Conservation (phyloP, 2,329 filamentous ascomycete genomes). For the Amphichorda felina region DNA sequence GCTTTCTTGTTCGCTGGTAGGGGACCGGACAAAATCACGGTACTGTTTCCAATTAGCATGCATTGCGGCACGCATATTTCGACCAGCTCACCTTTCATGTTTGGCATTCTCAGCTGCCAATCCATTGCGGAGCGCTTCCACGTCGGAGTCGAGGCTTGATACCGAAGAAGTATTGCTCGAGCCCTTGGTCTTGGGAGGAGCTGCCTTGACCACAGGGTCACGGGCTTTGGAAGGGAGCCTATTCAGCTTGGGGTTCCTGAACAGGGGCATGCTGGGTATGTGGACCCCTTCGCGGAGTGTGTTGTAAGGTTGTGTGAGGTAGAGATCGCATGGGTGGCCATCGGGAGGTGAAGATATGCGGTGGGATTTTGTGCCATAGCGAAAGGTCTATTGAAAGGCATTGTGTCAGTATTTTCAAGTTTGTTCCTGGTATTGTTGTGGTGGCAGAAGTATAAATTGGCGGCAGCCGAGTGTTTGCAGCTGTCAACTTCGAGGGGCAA, state of each 20-base stretch:
- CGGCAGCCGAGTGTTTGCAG: too few relatives aligned
- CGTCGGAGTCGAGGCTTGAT: slow-evolving; percentile 34
- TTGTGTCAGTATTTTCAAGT: neutral
- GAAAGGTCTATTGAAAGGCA: slow-evolving; percentile 31
- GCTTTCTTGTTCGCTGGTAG: neutral
- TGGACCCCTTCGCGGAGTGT: slow-evolving; percentile 32
- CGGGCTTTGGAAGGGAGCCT: neutral
- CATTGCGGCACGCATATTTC: neutral
- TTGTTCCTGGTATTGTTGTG: neutral
- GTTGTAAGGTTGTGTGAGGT: slow-evolving; percentile 38
- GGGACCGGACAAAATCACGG: neutral
- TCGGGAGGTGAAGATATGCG: slow-evolving; percentile 30
- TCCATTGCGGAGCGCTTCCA: slow-evolving; percentile 34
- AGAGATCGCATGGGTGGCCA: slow-evolving; percentile 42
- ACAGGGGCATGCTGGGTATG: slow-evolving; percentile 39
- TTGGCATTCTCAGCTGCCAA: slow-evolving; percentile 21
- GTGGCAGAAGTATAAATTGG: too few relatives aligned
- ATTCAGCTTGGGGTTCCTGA: slow-evolving; percentile 24
- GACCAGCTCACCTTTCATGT: slow-evolving; percentile 19
- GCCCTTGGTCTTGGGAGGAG: slow-evolving; percentile 16
- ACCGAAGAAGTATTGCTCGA: slow-evolving; percentile 22
- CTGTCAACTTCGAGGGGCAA: neutral
- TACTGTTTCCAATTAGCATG: neutral
- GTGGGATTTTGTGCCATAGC: slow-evolving; percentile 39
- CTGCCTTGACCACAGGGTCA: slow-evolving; percentile 8